These are phyloP conservation scores for Salicornia ramosissima DNA, from an alignment of 148 eudicot species.

Conservation along the genomic window DNA sequence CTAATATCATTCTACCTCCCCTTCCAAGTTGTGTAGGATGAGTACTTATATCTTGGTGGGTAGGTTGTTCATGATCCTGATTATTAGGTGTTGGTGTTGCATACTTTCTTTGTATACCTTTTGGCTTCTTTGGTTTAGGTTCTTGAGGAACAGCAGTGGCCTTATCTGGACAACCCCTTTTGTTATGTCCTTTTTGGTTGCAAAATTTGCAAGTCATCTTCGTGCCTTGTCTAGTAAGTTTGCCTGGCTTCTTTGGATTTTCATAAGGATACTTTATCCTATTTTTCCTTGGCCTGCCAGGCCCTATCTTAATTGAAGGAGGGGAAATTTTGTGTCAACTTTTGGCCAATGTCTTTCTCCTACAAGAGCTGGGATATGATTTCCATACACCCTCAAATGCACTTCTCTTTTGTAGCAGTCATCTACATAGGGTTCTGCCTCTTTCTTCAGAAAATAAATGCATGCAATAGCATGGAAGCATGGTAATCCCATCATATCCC, in stretches of 20 bases:
- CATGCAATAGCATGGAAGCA: constrained; percentile 14
- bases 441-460: neutral
- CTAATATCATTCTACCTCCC: too few species aligned
- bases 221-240: neutral
- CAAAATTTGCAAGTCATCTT: neutral
- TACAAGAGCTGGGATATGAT: neutral
- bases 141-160: neutral
- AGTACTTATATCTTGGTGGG: too few species aligned
- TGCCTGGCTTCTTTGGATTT: neutral
- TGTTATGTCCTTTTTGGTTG: neutral
- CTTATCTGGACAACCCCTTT: neutral
- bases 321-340: too few species aligned
- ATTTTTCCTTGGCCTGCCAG: too few species aligned
- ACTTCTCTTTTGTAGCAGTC: neutral
- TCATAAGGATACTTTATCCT: neutral
- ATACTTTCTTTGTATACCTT: too few species aligned
- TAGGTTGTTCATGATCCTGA: too few species aligned
- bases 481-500: neutral
- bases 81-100: too few species aligned
- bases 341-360: constrained; percentile 10
- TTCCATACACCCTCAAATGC: neutral
- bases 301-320: too few species aligned
- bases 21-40: too few species aligned
- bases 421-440: neutral
- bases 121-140: too few species aligned